Evolutionary conservation across 495 filamentous ascomycete species (phyloP), one percentile per base, ranked within the genome.

Genomic region (Aspergillus nidulans): DNA sequence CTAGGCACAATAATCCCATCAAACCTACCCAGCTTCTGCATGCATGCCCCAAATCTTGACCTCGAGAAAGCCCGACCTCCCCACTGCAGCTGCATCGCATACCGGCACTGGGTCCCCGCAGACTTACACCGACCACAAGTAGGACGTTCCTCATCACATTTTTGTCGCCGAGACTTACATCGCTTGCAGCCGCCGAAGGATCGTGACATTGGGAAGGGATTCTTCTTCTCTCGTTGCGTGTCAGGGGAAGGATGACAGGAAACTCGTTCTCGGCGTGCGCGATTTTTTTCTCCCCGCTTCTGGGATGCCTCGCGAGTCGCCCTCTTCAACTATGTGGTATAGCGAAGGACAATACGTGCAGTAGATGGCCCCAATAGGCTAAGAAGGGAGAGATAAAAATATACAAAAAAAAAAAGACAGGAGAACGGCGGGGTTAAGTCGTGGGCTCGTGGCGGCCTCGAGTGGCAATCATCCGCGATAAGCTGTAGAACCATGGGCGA

Each of bases 11-110:
- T 34, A 3, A 23, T 21, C 4, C n/a, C n/a, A n/a, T n/a, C n/a
- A n/a, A 39, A 21, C 7, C 68, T 42, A 77, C 74, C 74, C n/a
- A 77, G 56, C 63, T 65, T 69, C 55, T 75, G 69, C 74, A 77
- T 77, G 46, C 74, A 77, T 19, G 71, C 72, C 1, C 74, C 74
- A 34, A 77, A 76, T 49, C 74, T 65, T 55, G 74, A 77, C 62
- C 74, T 68, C 44, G 74, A 77, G 49, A 77, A 77, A 16, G 69
- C 62, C 30, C 62, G 56, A 21, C 62, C 62, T 49, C 62, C 62
- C 62, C 62, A 64, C 50, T 64, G 62, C 21, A 64, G 46, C 56
- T 64, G 62, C 62, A 64, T 64, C 49, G 62, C 58, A 59, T 64
- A 64, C 44, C 58, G 56, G 49, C 62, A 64, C 19, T 51, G 62